Base-by-base conservation (phyloP, 257 asterid species). In the Striga asiatica region DNA sequence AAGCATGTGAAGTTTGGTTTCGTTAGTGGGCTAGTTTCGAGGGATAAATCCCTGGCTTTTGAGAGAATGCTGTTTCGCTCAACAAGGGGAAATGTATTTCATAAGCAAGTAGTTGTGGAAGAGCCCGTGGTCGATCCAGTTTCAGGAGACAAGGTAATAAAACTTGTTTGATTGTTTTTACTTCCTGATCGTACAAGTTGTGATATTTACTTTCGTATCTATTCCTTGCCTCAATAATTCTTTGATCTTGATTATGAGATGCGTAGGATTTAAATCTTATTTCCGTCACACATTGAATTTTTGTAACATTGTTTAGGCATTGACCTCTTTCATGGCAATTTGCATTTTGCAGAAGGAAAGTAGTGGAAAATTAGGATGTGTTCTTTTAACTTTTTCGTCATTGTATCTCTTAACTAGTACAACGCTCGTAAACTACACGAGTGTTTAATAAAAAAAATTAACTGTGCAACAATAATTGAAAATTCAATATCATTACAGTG, bases 21-120 rank as follows among this genome's bases (percentile, higher is more conserved):
- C 62, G 76, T 82, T 55, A 72, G 81, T 72, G 93, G 93, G 35
- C 79, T 82, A 61, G 76, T 82, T 58, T 41, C 72, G 22, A 79
- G 82, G 70, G 82, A 76, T 60, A 79, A 77, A 65, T 74, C 82
- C 13, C 14, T 67, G 66, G 69, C 78, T 38, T 77, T 82, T 70
- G 93, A 82, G 60, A 78, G 88, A 66, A 68, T 77, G 58, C 54
- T 82, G 60, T 82, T 82, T 46, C 82, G 88, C 34, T 71, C 83
- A 58, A 81, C 84, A 56, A 76, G 82, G 64, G 93, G 93, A 56
- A 82, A 82, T 79, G 84, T 82, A 50, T 75, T 72, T 38, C 65
- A 76, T 25, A 82, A 58, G 67, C 88, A 82, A 70, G 76, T 69
- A 28, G 71, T 24, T 20, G 74, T 75, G 35, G 82, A 74, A 42